Base-by-base conservation (phyloP, 768 basidiomycete species). In the Symmetrospora coprosmae region DNA sequence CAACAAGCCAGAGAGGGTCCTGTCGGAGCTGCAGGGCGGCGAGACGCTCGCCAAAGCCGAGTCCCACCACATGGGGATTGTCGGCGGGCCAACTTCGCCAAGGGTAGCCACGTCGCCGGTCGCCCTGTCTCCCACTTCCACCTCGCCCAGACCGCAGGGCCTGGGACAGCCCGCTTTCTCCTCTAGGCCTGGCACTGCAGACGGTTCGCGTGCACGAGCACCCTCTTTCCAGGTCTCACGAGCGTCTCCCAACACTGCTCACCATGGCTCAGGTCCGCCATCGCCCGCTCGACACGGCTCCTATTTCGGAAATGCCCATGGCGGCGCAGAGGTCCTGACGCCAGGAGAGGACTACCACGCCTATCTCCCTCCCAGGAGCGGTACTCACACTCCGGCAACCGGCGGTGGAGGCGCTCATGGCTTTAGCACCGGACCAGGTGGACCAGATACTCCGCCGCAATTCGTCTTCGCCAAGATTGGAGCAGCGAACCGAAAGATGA, bases 401-500 rank as follows among this genome's bases (percentile, higher is more conserved):
- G n/a, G n/a, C n/a, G n/a, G n/a, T n/a, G n/a, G n/a, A n/a, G n/a
- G n/a, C n/a, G n/a, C n/a, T n/a, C n/a, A n/a, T n/a, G n/a, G n/a
- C n/a, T n/a, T n/a, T n/a, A n/a, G n/a, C n/a, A n/a, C n/a, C n/a
- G n/a, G n/a, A n/a, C n/a, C 55, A 0, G 65, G 66, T 8, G 68
- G 65, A 7, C 63, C 65, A 1, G 62, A 49, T 25, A 69, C 68
- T 0, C 68, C 68, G 16, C 68, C 68, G 11, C 68, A 67, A 48
- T 69, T 69, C 64, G 66, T 69, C 49, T 69, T 69, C 46, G 45
- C 61, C 25, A 62, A 50, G 45, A 31, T 56, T 21, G 51, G 55
- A 25, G 28, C 55, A 13, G 8, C 40, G 19, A 56, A 58, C n/a
- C n/a, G n/a, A n/a, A n/a, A n/a, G n/a, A n/a, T n/a, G 41, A 9